Evolutionary conservation across 805 yeast species (phyloP).

Genomic region (Saccharomycopsis synnaedendra): DNA sequence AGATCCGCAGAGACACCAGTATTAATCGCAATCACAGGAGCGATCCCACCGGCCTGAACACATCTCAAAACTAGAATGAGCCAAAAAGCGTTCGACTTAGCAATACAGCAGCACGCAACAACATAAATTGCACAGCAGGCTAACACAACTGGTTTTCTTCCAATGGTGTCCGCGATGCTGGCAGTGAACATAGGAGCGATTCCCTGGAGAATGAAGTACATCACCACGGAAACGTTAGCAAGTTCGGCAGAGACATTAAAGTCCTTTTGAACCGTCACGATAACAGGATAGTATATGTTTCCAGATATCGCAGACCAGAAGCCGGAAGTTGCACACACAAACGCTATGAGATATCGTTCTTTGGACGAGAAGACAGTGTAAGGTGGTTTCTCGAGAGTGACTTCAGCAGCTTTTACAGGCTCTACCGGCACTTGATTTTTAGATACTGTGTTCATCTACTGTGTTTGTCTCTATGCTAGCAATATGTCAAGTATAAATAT

Average conservation of each 20-base stretch:
- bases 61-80: conserved; percentile 54
- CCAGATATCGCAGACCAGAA: conserved; percentile 60
- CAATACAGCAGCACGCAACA: conserved; percentile 57
- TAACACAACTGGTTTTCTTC: conserved; percentile 55
- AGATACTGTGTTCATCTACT: too few relatives aligned
- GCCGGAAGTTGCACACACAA: conserved; percentile 35
- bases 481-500: too few relatives aligned
- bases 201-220: conserved; percentile 70
- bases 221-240: conserved; percentile 64
- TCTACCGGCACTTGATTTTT: too few relatives aligned
- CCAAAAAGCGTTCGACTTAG: conserved; percentile 44
- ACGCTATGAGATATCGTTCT: conserved; percentile 32
- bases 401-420: not conserved
- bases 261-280: conserved; percentile 40
- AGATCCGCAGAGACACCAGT: conserved; percentile 59
- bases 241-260: conserved; percentile 46
- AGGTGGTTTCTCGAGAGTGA: not conserved
- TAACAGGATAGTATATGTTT: conserved; percentile 73
- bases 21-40: conserved; percentile 61
- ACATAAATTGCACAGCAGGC: conserved; percentile 43
- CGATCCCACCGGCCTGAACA: conserved; percentile 63
- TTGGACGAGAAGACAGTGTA: conserved; percentile 26
- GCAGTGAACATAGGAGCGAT: conserved; percentile 37
- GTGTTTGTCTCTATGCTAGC: too few relatives aligned
- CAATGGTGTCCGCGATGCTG: conserved; percentile 55